These are phyloP conservation scores for Cutaneotrichosporon mucoides DNA, from an alignment of 1,284 basidiomycete species.

Conservation along the genomic window DNA sequence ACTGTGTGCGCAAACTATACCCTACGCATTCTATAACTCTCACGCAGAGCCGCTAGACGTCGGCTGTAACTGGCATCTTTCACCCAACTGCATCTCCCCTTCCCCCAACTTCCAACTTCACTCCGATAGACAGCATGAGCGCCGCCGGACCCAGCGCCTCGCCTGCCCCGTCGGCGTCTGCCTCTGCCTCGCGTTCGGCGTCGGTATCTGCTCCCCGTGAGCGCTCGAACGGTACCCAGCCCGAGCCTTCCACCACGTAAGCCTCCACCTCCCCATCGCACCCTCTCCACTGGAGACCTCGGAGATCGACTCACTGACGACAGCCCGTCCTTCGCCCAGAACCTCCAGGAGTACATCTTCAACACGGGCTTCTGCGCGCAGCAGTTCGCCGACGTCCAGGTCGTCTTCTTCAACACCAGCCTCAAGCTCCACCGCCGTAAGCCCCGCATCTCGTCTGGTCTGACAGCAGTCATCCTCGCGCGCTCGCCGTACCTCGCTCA, in stretches of 20 bases:
- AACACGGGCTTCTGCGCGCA: slow-evolving; percentile 37
- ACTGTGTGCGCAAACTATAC: too few relatives aligned
- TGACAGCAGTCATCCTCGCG: slow-evolving; percentile 63
- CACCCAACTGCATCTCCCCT: neutral
- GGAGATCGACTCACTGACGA: neutral
- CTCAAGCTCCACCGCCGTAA: slow-evolving; percentile 44
- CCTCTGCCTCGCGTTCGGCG: neutral
- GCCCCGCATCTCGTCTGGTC: slow-evolving; percentile 8
- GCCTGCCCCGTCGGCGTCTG: neutral
- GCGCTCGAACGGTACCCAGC: neutral
- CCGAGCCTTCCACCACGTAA: neutral
- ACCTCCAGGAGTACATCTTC: slow-evolving; percentile 28
- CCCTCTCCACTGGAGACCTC: neutral
- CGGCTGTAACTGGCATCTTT: too few relatives aligned
- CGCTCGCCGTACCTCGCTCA: slow-evolving; percentile 79
- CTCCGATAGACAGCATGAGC: neutral
- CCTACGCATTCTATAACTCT: too few relatives aligned
- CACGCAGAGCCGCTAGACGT: too few relatives aligned
- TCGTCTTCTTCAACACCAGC: slow-evolving; percentile 35
- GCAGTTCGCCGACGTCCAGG: slow-evolving; percentile 40
- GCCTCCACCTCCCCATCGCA: neutral
- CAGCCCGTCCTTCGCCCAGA: slow-evolving; percentile 8
- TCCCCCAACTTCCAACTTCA: neutral
- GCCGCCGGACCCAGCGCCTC: neutral
- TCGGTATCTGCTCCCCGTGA: neutral